Percentiles rank a stretch among this genome's conserved stretches.
Evolutionary conservation across 768 basidiomycete genomes (phyloP).

Genomic region (Auricularia sp.): DNA sequence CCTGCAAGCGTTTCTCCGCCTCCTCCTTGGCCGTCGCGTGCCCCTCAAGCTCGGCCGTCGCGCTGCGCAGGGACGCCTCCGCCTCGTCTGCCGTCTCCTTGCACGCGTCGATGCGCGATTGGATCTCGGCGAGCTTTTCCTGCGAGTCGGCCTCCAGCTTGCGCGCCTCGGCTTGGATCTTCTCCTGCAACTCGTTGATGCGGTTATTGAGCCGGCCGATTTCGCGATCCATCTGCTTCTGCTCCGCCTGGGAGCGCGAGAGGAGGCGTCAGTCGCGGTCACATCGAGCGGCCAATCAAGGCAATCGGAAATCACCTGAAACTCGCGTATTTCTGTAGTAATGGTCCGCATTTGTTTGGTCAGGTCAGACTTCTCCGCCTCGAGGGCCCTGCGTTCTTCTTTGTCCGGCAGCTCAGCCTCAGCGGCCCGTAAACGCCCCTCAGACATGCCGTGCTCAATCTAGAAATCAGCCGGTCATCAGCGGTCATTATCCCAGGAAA

Average conservation of each 20-base stretch:
- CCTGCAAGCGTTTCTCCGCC: not conserved
- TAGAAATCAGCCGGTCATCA: not conserved
- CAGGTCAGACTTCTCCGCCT: slow-evolving; percentile 14
- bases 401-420: slow-evolving; percentile 33
- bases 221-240: not conserved
- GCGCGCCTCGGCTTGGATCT: slow-evolving; percentile 45
- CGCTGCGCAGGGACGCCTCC: not conserved
- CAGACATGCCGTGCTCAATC: not conserved
- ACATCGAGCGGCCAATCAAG: not conserved
- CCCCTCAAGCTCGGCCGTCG: not conserved
- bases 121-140: not conserved
- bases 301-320: not conserved
- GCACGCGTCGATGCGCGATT: not conserved
- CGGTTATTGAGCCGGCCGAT: not conserved
- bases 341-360: not conserved
- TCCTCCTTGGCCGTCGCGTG: not conserved
- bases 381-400: slow-evolving; percentile 38
- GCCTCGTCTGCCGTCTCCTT: not conserved
- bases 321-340: not conserved
- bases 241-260: not conserved
- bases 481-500: no score
- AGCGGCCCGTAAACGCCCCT: slow-evolving; percentile 6
- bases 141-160: not conserved
- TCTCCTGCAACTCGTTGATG: slow-evolving; percentile 58
- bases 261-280: not conserved